These are phyloP conservation scores for Spergularia marina DNA, from an alignment of 148 eudicot species.

Conservation along the genomic window DNA sequence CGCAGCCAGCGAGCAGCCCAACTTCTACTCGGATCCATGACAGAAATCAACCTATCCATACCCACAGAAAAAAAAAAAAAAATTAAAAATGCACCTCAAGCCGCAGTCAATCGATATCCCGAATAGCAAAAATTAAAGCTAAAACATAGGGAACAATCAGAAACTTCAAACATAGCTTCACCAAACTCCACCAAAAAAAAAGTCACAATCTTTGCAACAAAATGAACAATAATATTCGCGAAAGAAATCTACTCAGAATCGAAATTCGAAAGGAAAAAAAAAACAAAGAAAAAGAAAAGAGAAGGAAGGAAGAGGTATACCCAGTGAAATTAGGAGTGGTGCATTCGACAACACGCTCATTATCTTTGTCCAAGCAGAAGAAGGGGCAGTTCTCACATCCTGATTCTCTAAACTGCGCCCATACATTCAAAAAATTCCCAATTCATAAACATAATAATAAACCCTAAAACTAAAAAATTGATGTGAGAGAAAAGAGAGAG, in stretches of 20 bases:
- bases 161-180: no score
- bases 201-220: background rate
- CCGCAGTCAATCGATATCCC: background rate
- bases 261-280: no score
- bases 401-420: conserved; percentile 67
- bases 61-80: background rate
- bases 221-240: background rate
- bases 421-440: background rate
- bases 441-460: background rate
- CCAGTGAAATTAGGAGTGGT: conserved; percentile 97
- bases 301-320: conserved; percentile 22
- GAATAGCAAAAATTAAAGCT: background rate
- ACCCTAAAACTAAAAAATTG: background rate
- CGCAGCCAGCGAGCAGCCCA: conserved; percentile 99
- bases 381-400: conserved; percentile 99
- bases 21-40: conserved; percentile 84
- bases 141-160: no score
- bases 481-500: background rate
- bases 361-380: conserved; percentile 79
- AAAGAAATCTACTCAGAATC: background rate
- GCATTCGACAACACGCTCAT: conserved; percentile 85
- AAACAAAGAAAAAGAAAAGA: background rate
- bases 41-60: conserved; percentile 68
- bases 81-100: background rate
- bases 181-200: background rate